A percentile compares a stretch with the other conserved stretches of the same genome.
Evolutionary conservation across 78 protist genomes (phyloP).

Genomic region (Guillardia theta): DNA sequence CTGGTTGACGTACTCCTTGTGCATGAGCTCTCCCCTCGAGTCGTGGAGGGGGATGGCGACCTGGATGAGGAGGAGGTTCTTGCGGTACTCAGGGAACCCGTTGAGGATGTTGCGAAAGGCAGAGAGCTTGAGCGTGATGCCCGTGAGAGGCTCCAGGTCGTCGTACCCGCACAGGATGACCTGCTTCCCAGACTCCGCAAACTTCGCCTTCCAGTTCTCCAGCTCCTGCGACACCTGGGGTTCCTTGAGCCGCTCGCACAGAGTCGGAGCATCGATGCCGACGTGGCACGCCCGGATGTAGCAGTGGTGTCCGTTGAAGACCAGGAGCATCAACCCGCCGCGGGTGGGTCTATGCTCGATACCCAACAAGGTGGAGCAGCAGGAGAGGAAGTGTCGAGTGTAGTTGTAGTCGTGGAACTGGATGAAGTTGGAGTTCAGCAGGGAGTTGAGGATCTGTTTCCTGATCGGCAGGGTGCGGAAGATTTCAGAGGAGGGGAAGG

Average conservation of each 20-base stretch:
- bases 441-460: conserved; percentile 16
- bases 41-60: conserved; percentile 12
- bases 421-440: conserved; percentile 6
- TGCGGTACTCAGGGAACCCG: background rate
- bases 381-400: conserved; percentile 17
- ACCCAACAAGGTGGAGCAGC: background rate
- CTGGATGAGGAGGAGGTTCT: background rate
- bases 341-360: background rate
- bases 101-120: background rate
- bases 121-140: background rate
- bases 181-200: background rate
- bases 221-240: background rate
- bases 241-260: background rate
- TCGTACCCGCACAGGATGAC: background rate
- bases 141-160: background rate
- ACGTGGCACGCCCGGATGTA: background rate
- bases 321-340: background rate
- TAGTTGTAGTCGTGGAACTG: conserved; percentile 13
- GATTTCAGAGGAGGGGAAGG: conserved; percentile 25
- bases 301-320: background rate
- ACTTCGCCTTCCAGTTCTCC: background rate
- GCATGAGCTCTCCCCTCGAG: background rate
- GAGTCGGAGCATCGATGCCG: background rate
- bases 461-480: conserved; percentile 14
- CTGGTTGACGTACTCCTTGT: background rate